phyloP scores from a whole-genome alignment of 768 basidiomycete species.

The Pleurotus salmoneostramineus region DNA sequence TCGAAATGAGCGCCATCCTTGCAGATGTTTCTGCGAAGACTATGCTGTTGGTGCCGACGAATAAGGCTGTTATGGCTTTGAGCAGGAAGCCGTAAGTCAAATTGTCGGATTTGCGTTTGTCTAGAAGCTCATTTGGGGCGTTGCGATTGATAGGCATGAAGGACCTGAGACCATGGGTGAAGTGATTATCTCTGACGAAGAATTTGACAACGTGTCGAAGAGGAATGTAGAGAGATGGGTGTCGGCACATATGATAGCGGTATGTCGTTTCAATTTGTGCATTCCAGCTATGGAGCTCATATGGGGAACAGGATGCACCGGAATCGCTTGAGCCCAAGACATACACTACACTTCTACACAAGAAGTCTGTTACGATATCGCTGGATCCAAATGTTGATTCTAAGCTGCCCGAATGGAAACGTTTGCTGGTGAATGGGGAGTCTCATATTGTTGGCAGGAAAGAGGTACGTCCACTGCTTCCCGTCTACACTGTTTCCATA shows the following conservation, averaged over 20 bases:
- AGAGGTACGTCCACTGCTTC: slow-evolving; percentile 39
- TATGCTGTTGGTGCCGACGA: slow-evolving; percentile 80
- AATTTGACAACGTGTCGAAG: slow-evolving; percentile 57
- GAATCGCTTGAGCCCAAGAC: slow-evolving; percentile 39
- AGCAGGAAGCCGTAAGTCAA: slow-evolving; percentile 76
- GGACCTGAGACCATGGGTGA: slow-evolving; percentile 37
- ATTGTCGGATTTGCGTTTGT: not conserved
- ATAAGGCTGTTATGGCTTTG: slow-evolving; percentile 83
- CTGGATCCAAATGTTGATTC: slow-evolving; percentile 28
- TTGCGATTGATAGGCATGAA: slow-evolving; percentile 49
- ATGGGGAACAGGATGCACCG: slow-evolving; percentile 35
- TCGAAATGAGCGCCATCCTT: slow-evolving; percentile 54
- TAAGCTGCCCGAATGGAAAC: slow-evolving; percentile 41
- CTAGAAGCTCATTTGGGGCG: slow-evolving; percentile 4
- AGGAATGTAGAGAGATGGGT: slow-evolving; percentile 79
- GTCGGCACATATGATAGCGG: slow-evolving; percentile 80
- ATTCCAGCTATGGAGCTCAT: not conserved
- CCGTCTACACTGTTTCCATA: not conserved
- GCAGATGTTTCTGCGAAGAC: slow-evolving; percentile 27
- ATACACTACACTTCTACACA: slow-evolving; percentile 57
- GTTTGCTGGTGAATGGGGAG: slow-evolving; percentile 51
- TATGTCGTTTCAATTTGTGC: slow-evolving; percentile 23
- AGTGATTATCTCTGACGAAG: slow-evolving; percentile 59
- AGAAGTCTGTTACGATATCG: slow-evolving; percentile 54
- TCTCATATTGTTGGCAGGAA: slow-evolving; percentile 55